Conservation (phyloP, 2,329 filamentous ascomycete species). For the Triangularia setosa region DNA sequence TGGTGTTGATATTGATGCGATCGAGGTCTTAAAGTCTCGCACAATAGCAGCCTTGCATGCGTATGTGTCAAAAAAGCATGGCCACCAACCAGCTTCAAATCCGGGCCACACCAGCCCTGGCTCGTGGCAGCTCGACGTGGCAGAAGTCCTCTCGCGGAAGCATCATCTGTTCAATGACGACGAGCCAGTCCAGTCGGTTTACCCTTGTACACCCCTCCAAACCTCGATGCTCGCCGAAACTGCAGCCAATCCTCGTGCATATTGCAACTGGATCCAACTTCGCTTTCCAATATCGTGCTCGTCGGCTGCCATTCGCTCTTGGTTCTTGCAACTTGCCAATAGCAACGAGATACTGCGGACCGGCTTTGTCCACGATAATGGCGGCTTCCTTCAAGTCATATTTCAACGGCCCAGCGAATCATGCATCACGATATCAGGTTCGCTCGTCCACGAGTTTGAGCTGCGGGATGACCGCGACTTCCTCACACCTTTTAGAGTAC, state of each 20-base stretch:
- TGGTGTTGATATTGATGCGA: conserved; percentile 53
- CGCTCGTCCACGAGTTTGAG: conserved; percentile 37
- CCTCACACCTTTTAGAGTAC: conserved; percentile 59
- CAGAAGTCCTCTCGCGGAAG: neutral
- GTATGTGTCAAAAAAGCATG: neutral
- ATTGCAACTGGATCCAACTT: conserved; percentile 75
- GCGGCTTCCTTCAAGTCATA: conserved; percentile 58
- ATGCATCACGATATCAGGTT: conserved; percentile 41
- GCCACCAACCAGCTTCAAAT: neutral
- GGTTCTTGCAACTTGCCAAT: conserved; percentile 47
- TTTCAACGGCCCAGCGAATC: conserved; percentile 50
- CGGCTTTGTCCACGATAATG: conserved; percentile 60
- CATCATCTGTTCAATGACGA: conserved; percentile 26
- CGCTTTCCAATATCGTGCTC: conserved; percentile 42
- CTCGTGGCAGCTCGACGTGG: neutral
- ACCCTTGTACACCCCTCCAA: conserved; percentile 70
- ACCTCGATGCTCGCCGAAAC: conserved; percentile 78
- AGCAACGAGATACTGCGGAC: conserved; percentile 67
- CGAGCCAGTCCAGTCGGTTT: conserved; percentile 42
- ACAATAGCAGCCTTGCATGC: conserved; percentile 33
- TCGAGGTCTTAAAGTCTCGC: conserved; percentile 58
- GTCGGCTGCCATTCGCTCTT: conserved; percentile 40
- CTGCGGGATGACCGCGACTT: conserved; percentile 37
- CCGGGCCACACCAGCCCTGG: neutral
- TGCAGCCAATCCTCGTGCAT: conserved; percentile 52